Conservation (phyloP, 2,329 filamentous ascomycete species). For the Niveomyces coronatus region DNA sequence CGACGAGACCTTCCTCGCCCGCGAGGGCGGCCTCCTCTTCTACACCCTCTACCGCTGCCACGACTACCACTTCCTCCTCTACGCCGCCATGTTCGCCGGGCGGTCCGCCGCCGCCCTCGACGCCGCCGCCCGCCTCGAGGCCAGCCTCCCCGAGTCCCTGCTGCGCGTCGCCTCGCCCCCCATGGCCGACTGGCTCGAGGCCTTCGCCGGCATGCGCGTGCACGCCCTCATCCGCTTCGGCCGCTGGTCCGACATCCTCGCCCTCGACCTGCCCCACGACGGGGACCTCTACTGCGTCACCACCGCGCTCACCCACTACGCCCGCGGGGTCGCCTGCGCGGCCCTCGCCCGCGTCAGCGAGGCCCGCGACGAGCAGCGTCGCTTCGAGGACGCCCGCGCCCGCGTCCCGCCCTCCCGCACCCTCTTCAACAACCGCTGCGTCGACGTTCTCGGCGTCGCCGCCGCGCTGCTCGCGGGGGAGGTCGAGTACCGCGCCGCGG, state of each 20-base stretch:
- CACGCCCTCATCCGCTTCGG: constrained; percentile 68
- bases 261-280: constrained; percentile 46
- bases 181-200: constrained; percentile 73
- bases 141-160: constrained; percentile 50
- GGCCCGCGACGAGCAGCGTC: constrained; percentile 39
- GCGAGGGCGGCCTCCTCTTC: constrained; percentile 55
- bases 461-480: constrained; percentile 64
- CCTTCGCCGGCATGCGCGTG: constrained; percentile 55
- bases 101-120: constrained; percentile 52
- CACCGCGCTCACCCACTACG: constrained; percentile 58
- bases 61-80: constrained; percentile 65
- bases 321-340: constrained; percentile 55
- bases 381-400: constrained; percentile 41
- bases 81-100: constrained; percentile 69
- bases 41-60: constrained; percentile 70
- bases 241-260: constrained; percentile 55
- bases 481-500: constrained; percentile 55
- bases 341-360: constrained; percentile 43
- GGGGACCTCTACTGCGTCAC: constrained; percentile 55
- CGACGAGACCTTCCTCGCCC: constrained; percentile 54
- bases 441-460: constrained; percentile 52
- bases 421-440: constrained; percentile 29
- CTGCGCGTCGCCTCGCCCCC: constrained; percentile 55
- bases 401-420: constrained; percentile 49
- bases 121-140: constrained; percentile 48